These are phyloP conservation scores for Alternaria arborescens DNA, from an alignment of 2,329 filamentous ascomycete species.

Conservation along the genomic window DNA sequence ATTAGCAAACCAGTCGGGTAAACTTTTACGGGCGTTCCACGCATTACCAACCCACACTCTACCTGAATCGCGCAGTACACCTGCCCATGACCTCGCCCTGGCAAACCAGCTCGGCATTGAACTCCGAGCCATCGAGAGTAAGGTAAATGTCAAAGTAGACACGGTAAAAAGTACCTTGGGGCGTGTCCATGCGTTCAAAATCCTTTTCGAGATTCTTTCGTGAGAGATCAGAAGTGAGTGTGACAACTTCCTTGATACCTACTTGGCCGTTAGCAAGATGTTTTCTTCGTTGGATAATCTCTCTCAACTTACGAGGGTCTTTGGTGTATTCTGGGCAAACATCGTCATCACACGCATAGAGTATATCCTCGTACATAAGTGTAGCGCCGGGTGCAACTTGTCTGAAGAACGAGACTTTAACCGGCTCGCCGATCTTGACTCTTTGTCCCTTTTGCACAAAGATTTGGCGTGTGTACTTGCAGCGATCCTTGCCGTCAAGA, in stretches of 20 bases:
- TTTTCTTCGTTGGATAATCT: neutral
- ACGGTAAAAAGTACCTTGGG: conserved; percentile 76
- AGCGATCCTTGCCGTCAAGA: conserved; percentile 94
- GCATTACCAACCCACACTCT: conserved; percentile 17
- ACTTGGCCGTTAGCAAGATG: neutral
- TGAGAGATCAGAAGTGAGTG: conserved; percentile 93
- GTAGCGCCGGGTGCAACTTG: conserved; percentile 97
- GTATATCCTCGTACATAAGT: conserved; percentile 98
- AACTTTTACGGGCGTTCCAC: neutral
- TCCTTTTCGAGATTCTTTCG: conserved; percentile 99
- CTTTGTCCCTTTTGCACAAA: conserved; percentile 99
- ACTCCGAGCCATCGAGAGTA: conserved; percentile 95
- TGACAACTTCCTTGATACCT: conserved; percentile 99
- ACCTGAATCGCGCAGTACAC: conserved; percentile 88
- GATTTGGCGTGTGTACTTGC: conserved; percentile 98
- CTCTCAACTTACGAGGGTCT: conserved; percentile 84
- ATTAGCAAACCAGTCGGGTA: neutral
- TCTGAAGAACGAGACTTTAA: conserved; percentile 98
- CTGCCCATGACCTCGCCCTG: conserved; percentile 99
- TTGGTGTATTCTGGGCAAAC: conserved; percentile 99
- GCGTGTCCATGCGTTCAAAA: conserved; percentile 98
- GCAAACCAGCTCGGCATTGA: conserved; percentile 98
- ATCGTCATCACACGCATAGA: conserved; percentile 97
- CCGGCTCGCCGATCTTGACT: conserved; percentile 98
- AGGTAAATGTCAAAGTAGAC: conserved; percentile 79